These are phyloP conservation scores for Colletotrichum echinochloae DNA, from an alignment of 2,329 filamentous ascomycete genomes.

Conservation along the genomic window DNA sequence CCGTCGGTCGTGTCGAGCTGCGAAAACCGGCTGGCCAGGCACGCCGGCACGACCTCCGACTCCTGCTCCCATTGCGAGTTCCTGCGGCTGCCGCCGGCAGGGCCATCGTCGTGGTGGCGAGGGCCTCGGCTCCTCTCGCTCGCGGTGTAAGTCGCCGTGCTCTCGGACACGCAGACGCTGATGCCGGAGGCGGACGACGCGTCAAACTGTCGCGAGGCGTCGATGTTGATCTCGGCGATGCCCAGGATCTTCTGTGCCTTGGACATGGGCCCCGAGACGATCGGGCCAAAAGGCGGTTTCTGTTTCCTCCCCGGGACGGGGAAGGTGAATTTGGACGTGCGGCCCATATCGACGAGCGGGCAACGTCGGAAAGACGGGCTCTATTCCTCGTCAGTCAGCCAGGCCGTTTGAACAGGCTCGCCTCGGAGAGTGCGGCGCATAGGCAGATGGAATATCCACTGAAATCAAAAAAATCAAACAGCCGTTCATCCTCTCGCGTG, in stretches of 20 bases:
- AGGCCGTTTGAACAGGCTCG: not conserved
- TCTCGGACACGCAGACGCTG: conserved; percentile 59
- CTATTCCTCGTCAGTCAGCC: conserved; percentile 30
- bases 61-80: conserved; percentile 58
- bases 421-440: not conserved
- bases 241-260: conserved; percentile 66
- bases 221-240: conserved; percentile 58
- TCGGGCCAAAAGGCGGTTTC: conserved; percentile 51
- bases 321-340: conserved; percentile 61
- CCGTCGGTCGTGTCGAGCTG: conserved; percentile 27
- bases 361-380: conserved; percentile 9
- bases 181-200: conserved; percentile 57
- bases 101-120: conserved; percentile 28
- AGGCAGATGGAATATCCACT: not conserved
- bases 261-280: conserved; percentile 55
- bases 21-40: conserved; percentile 41
- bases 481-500: not conserved
- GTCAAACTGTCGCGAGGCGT: conserved; percentile 57
- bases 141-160: conserved; percentile 48
- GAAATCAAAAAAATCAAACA: not conserved
- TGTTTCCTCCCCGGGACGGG: conserved; percentile 60
- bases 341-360: conserved; percentile 49
- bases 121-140: conserved; percentile 40
- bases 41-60: conserved; percentile 58
- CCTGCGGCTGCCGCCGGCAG: conserved; percentile 43